phyloP scores from a whole-genome alignment of 2,329 filamentous ascomycete species.

The Simplicillium aogashimaense region DNA sequence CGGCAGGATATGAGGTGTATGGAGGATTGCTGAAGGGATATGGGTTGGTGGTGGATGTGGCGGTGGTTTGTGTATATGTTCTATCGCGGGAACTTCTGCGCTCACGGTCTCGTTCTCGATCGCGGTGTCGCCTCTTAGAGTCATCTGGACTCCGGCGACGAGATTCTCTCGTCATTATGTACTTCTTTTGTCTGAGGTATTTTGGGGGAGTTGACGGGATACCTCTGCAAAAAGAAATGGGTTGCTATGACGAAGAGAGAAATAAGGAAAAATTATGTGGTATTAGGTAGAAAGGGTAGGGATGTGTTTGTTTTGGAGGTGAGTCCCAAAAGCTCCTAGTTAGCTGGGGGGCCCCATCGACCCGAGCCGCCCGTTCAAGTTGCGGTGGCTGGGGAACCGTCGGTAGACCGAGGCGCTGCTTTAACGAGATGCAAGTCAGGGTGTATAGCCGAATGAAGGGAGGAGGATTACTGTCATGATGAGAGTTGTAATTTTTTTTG shows the following conservation, averaged over 20 bases:
- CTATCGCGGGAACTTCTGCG: conserved; percentile 1
- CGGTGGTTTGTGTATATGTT: conserved; percentile 1
- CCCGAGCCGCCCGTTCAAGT: conserved; percentile 7
- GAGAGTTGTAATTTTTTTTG: too few species aligned
- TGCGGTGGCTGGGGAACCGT: conserved; percentile 7
- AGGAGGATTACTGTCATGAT: not conserved
- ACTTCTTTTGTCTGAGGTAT: too few species aligned
- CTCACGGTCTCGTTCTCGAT: conserved; percentile 13
- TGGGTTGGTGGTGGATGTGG: conserved; percentile 2
- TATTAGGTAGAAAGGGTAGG: not conserved
- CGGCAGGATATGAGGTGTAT: not conserved
- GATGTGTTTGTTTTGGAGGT: not conserved
- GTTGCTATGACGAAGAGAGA: too few species aligned
- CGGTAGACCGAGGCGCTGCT: conserved; percentile 4
- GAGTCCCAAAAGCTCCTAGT: not conserved
- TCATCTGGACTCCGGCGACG: conserved; percentile 47
- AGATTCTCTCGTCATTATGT: conserved; percentile 40
- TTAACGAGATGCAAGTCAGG: conserved; percentile 4
- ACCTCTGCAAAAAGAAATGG: too few species aligned
- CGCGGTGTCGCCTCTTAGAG: conserved; percentile 36
- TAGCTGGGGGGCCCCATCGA: conserved; percentile 4
- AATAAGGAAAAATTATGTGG: too few species aligned
- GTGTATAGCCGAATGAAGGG: not conserved
- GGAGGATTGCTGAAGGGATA: not conserved
- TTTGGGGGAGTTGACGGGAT: too few species aligned